phyloP scores from a whole-genome alignment of 176 grass and related monocot species.

The Thalia dealbata region DNA sequence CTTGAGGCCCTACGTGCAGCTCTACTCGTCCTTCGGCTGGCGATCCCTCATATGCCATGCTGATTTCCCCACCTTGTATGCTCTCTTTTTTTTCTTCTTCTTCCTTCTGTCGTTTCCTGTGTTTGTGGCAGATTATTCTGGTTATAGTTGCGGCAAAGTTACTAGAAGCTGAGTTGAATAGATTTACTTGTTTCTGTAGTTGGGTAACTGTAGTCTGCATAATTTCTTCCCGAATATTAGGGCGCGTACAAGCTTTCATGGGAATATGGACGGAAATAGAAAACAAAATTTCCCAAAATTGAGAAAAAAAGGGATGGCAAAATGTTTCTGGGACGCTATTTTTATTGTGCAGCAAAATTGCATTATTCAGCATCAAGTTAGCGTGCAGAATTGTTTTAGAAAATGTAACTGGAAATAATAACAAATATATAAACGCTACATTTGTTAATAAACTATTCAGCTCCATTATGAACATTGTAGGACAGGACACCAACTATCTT shows the following conservation, averaged over 20 bases:
- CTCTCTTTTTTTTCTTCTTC: neutral
- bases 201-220: neutral
- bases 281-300: neutral
- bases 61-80: slow-evolving; percentile 68
- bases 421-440: too few species aligned
- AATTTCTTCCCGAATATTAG: neutral
- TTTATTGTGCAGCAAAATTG: neutral
- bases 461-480: too few species aligned
- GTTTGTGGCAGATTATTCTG: neutral
- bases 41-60: slow-evolving; percentile 82
- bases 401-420: too few species aligned
- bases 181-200: neutral
- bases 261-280: neutral
- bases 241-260: neutral
- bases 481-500: too few species aligned
- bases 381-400: too few species aligned
- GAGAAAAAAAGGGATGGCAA: neutral
- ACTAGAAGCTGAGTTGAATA: neutral
- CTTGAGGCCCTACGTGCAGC: slow-evolving; percentile 47
- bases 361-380: too few species aligned
- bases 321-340: neutral
- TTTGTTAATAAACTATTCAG: too few species aligned
- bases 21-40: slow-evolving; percentile 69
- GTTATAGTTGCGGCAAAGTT: neutral
- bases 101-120: neutral